A percentile compares a stretch with the other conserved stretches of the same genome.
Evolutionary conservation across 2,329 filamentous ascomycete genomes (phyloP).

Genomic region (Fusarium sulawesiense): DNA sequence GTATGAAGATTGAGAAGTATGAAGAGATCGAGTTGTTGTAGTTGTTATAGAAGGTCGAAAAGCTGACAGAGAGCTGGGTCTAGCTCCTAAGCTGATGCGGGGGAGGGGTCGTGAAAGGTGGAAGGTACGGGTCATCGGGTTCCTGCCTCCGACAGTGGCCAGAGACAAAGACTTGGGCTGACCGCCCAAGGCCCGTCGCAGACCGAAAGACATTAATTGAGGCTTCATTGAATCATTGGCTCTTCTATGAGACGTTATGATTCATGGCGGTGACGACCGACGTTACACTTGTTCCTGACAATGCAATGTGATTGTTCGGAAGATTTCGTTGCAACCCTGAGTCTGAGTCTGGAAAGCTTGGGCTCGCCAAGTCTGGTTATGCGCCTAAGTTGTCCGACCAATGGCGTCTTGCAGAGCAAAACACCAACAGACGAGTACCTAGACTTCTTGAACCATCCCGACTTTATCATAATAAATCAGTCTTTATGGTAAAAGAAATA

Average conservation of each 20-base stretch:
- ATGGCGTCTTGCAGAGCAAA: neutral
- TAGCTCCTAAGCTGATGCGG: conserved; percentile 39
- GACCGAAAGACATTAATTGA: neutral
- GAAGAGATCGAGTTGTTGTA: neutral
- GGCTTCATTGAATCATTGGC: conserved; percentile 20
- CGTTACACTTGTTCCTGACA: conserved; percentile 13
- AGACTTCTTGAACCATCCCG: neutral
- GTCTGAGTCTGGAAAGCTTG: neutral
- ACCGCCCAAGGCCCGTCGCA: conserved; percentile 16
- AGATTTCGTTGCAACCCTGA: conserved; percentile 1
- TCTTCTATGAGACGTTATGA: neutral
- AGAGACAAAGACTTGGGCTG: neutral
- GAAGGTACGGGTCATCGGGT: conserved; percentile 38
- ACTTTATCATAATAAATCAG: neutral
- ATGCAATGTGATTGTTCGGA: conserved; percentile 3
- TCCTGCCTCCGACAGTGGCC: conserved; percentile 15
- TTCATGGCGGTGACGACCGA: conserved; percentile 9
- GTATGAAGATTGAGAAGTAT: conserved; percentile 4
- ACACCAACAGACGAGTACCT: neutral
- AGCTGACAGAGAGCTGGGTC: conserved; percentile 25
- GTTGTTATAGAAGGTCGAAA: conserved; percentile 1
- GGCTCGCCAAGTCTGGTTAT: neutral
- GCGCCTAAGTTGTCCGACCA: neutral
- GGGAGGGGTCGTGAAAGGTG: conserved; percentile 43
- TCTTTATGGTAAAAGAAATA: neutral